Evolutionary conservation across 2,329 filamentous ascomycete species (phyloP).

Genomic region (Trichothecium sympodiale): DNA sequence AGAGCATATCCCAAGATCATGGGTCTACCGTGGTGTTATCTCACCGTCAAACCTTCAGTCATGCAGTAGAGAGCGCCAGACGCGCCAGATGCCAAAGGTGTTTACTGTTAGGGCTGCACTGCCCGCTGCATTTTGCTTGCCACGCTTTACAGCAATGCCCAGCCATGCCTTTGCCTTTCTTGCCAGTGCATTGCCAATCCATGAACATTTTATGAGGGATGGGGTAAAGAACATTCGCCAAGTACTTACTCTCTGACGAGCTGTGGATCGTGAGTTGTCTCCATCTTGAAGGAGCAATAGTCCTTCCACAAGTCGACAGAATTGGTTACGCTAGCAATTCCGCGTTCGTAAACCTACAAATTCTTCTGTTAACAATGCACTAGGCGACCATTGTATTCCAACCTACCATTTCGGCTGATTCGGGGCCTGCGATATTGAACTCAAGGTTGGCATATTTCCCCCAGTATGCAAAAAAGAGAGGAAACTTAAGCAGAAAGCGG

Average conservation of each 20-base stretch:
- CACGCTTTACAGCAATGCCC: background rate
- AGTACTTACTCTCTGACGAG: slow-evolving; percentile 99
- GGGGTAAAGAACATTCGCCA: slow-evolving; percentile 2
- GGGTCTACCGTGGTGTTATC: slow-evolving; percentile 54
- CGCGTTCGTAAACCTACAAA: slow-evolving; percentile 79
- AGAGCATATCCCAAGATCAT: slow-evolving; percentile 49
- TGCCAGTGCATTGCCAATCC: no score
- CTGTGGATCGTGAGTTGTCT: slow-evolving; percentile 89
- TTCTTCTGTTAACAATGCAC: background rate
- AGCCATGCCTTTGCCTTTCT: no score
- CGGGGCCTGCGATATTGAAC: slow-evolving; percentile 91
- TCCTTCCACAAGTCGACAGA: slow-evolving; percentile 96
- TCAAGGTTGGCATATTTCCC: slow-evolving; percentile 98
- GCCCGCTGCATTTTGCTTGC: no score
- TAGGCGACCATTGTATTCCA: background rate
- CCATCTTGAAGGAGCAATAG: slow-evolving; percentile 96
- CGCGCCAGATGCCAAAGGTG: no score
- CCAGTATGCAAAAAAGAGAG: slow-evolving; percentile 95
- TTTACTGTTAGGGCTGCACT: background rate
- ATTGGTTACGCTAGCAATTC: slow-evolving; percentile 82
- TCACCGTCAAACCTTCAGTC: slow-evolving; percentile 47
- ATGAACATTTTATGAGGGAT: no score
- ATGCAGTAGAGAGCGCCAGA: no score
- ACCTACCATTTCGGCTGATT: slow-evolving; percentile 89
- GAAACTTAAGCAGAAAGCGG: slow-evolving; percentile 86